Evolutionary conservation across 2,329 filamentous ascomycete genomes (phyloP), one percentile per base, ranked within the genome.

Genomic region (Trichoderma sp.): DNA sequence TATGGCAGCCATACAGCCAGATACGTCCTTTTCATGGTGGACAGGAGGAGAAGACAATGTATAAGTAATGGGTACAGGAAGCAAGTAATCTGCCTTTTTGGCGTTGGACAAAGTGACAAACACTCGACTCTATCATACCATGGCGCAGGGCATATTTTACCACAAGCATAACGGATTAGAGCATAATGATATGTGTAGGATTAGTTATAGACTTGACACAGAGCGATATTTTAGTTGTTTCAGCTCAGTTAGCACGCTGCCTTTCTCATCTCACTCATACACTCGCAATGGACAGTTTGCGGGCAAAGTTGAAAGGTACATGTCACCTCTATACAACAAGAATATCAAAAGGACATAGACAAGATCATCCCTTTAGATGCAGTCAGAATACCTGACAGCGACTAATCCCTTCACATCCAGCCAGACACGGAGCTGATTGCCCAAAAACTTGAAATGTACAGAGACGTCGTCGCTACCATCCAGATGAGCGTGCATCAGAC

Each of bases 1-100:
- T 8, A 31, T 69, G 53, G 37, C 43, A 24, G 33, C 63, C 13
- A 60, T 53, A 6, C 68, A 65, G 19, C 40, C 56, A 5, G 68
- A 69, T 13, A 11, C 66, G 29, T 60, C 60, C 2, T 57, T 66
- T 53, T 33, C 53, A 53, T 69, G 68, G 68, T 69, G 68, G 68
- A n/a, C 47, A 16, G 29, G 63, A 16, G 31, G 24, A 11, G 63
- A 58, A 1, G 53, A 43, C 4, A 43, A 58, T 8, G 53, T 35
- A 14, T 66, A n/a, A 66, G 40, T n/a, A 43, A n/a, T 43, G n/a
- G n/a, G 0, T 33, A 35, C 2, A 27, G 27, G 13, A 37, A 52
- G 24, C 3, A 52, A 19, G 24, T 5, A 35, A 1, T 24, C 37
- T n/a, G 37, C 37, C 6, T 63, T 21, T 16, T 60, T 31, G 5